phyloP scores from a whole-genome alignment of 805 yeast genomes.

The Cyberlindnera americana region DNA sequence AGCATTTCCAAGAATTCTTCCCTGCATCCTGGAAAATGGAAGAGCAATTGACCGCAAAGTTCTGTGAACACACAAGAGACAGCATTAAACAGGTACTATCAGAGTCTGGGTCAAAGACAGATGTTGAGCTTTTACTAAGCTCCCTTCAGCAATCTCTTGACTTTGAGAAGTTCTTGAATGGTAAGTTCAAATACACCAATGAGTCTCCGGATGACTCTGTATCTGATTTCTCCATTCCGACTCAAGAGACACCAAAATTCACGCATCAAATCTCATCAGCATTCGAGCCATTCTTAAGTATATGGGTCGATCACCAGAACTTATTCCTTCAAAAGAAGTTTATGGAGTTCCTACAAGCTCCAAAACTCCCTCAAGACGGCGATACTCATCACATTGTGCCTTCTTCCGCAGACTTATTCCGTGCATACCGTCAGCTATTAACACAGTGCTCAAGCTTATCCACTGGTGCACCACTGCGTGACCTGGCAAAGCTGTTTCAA shows the following conservation, averaged over 20 bases:
- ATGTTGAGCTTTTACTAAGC: constrained; percentile 62
- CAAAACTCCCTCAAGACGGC: constrained; percentile 49
- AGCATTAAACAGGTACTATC: constrained; percentile 58
- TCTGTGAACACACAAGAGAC: constrained; percentile 64
- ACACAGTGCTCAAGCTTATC: constrained; percentile 61
- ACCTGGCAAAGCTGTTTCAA: constrained; percentile 55
- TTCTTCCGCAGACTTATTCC: constrained; percentile 84
- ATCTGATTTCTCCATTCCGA: constrained; percentile 18
- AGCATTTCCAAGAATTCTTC: constrained; percentile 51
- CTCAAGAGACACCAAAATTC: constrained; percentile 27
- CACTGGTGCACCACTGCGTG: constrained; percentile 39
- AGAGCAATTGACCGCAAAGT: constrained; percentile 52
- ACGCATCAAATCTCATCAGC: constrained; percentile 51
- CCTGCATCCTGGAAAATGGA: constrained; percentile 73
- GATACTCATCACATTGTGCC: constrained; percentile 67
- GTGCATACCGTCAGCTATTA: constrained; percentile 67
- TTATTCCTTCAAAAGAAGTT: constrained; percentile 56
- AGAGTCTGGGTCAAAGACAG: constrained; percentile 38
- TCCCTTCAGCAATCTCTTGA: constrained; percentile 76
- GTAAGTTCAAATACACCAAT: constrained; percentile 48
- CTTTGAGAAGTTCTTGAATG: constrained; percentile 72
- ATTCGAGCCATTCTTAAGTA: constrained; percentile 79
- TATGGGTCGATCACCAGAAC: constrained; percentile 89
- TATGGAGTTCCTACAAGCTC: constrained; percentile 56
- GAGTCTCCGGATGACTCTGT: constrained; percentile 14